A percentile compares a stretch with the other conserved stretches of the same genome.
Evolutionary conservation across 2,329 filamentous ascomycete species (phyloP).

Genomic region (Madurella mycetomatis): DNA sequence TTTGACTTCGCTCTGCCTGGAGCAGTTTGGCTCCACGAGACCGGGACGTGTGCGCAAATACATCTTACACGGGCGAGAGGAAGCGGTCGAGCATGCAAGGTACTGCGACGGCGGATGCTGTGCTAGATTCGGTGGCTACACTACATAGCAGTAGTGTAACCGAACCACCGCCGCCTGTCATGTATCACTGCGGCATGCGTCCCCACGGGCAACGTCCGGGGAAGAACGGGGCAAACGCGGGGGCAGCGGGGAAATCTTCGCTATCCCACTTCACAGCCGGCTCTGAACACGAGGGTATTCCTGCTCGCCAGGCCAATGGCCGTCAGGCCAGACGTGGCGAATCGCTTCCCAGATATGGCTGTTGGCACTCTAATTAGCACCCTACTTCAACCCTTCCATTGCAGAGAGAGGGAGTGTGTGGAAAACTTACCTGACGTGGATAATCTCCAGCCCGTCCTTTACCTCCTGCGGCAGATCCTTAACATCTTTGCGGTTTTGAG

Average conservation of each 20-base stretch:
- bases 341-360: constrained; percentile 95
- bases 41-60: not conserved
- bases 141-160: not conserved
- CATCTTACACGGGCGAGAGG: not conserved
- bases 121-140: no score
- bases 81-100: not conserved
- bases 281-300: constrained; percentile 67
- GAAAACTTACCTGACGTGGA: constrained; percentile 72
- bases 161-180: not conserved
- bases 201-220: not conserved
- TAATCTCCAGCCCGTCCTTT: constrained; percentile 77
- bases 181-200: not conserved
- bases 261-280: constrained; percentile 53
- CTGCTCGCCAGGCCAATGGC: constrained; percentile 73
- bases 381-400: not conserved
- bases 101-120: no score
- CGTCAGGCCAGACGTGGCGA: constrained; percentile 85
- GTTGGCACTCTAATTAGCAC: constrained; percentile 23
- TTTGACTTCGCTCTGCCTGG: no score
- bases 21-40: no score
- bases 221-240: not conserved
- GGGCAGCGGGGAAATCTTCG: not conserved
- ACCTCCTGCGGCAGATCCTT: constrained; percentile 90
- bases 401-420: constrained; percentile 7
- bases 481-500: constrained; percentile 86